Conservation (phyloP, 371 early-diverging fungal genomes). For the Chytridiales sp. region DNA sequence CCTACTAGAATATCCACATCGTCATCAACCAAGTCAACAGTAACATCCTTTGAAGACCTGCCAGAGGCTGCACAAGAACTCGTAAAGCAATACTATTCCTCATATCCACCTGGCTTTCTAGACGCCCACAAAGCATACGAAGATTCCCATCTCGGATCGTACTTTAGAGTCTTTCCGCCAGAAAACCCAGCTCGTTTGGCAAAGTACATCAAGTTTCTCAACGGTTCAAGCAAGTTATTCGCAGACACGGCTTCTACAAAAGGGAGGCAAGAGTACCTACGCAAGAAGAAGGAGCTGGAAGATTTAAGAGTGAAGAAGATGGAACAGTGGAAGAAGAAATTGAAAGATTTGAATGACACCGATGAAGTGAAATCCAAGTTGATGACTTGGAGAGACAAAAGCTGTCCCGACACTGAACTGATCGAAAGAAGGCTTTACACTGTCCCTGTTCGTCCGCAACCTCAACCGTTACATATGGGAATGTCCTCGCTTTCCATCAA, state of each 20-base stretch:
- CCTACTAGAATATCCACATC: not conserved
- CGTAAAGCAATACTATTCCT: slow-evolving; percentile 10
- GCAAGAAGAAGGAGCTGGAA: slow-evolving; percentile 27
- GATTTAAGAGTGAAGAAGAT: slow-evolving; percentile 23
- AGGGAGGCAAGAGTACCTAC: slow-evolving; percentile 32
- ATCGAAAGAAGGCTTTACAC: too few species aligned
- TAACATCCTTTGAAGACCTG: slow-evolving; percentile 5
- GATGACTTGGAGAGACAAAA: too few species aligned
- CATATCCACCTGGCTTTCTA: slow-evolving; percentile 22
- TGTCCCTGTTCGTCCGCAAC: too few species aligned
- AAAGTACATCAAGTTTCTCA: slow-evolving; percentile 31
- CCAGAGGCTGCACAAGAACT: slow-evolving; percentile 17
- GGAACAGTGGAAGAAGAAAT: slow-evolving; percentile 25
- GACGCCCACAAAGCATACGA: slow-evolving; percentile 32
- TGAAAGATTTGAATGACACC: too few species aligned
- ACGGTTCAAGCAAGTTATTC: slow-evolving; percentile 28
- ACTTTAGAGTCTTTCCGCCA: slow-evolving; percentile 44
- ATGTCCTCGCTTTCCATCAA: too few species aligned
- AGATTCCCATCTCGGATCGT: slow-evolving; percentile 41
- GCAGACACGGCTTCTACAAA: slow-evolving; percentile 41
- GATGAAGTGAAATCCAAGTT: too few species aligned
- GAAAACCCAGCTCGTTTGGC: slow-evolving; percentile 11
- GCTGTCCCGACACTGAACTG: too few species aligned
- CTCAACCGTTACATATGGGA: too few species aligned
- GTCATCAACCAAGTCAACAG: not conserved